Evolutionary conservation across 1,284 basidiomycete genomes (phyloP).

Genomic region (Meira nashicola): DNA sequence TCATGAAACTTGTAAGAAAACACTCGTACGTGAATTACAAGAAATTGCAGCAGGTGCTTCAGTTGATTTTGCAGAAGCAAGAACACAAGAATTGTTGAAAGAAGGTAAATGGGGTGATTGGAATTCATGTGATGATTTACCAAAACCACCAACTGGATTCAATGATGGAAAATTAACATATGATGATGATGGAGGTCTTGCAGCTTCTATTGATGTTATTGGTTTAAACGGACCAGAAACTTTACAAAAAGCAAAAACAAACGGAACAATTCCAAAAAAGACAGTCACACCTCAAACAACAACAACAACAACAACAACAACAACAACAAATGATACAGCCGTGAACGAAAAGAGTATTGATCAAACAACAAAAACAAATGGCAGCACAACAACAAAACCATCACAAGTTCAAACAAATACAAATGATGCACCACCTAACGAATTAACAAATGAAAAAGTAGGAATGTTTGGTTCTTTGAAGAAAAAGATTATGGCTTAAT

Average conservation of each 20-base stretch:
- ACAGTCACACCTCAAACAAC: no score
- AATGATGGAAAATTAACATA: background rate
- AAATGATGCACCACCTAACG: no score
- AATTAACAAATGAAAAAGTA: no score
- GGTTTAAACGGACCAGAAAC: conserved; percentile 2
- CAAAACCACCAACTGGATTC: background rate
- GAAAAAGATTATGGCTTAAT: no score
- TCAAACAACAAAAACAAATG: no score
- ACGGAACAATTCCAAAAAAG: no score
- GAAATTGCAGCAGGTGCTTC: background rate
- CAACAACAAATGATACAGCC: no score
- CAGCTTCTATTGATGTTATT: background rate
- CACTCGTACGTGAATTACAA: conserved; percentile 3
- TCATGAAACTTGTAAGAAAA: background rate
- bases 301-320: no score
- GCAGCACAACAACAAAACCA: no score
- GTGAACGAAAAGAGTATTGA: no score
- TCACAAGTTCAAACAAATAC: no score
- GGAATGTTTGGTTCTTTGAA: no score
- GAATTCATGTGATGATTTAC: conserved; percentile 6
- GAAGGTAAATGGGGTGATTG: conserved; percentile 2
- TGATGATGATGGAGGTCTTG: background rate
- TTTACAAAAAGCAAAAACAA: background rate
- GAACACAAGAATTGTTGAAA: background rate
- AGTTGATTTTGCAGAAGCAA: conserved; percentile 1